phyloP scores from a whole-genome alignment of 208 protist species.

The Leptomonas seymouri region DNA sequence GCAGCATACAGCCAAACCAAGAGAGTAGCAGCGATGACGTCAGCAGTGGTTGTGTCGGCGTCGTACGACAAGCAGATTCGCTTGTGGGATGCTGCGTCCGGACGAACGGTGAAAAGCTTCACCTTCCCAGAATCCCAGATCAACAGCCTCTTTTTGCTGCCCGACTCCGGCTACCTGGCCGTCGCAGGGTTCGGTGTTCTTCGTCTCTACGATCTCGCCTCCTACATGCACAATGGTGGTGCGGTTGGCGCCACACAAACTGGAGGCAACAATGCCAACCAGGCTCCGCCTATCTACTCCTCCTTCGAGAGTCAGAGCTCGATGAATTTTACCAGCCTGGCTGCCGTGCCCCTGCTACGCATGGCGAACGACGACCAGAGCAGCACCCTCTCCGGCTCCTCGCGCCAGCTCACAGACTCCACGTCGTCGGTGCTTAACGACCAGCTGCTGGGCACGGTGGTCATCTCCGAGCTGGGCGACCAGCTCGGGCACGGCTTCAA shows the following conservation, averaged over 20 bases:
- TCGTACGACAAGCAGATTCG: constrained; percentile 91
- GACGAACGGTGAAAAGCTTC: constrained; percentile 76
- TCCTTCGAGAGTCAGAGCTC: constrained; percentile 73
- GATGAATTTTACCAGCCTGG: constrained; percentile 87
- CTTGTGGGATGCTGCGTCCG: constrained; percentile 73
- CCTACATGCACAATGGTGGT: constrained; percentile 15
- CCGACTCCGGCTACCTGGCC: constrained; percentile 58
- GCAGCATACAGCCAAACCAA: not conserved
- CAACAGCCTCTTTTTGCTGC: constrained; percentile 66
- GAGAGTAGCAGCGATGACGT: constrained; percentile 24
- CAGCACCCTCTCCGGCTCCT: constrained; percentile 25
- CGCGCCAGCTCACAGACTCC: constrained; percentile 18
- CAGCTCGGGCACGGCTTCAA: constrained; percentile 24
- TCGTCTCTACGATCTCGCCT: constrained; percentile 52
- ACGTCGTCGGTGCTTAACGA: constrained; percentile 22
- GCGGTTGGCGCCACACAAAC: not conserved
- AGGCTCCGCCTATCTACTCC: constrained; percentile 55
- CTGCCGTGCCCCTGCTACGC: constrained; percentile 52
- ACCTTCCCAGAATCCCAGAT: constrained; percentile 83
- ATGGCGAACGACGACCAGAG: constrained; percentile 14
- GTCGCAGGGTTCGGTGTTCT: constrained; percentile 76
- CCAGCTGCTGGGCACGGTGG: constrained; percentile 22
- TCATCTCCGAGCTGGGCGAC: constrained; percentile 12
- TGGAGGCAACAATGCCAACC: constrained; percentile 17
- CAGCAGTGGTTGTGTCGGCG: constrained; percentile 62